Evolutionary conservation across 179 eudicot genomes (phyloP), one percentile per base, ranked within the genome.

Genomic region (Beta lomatogona): DNA sequence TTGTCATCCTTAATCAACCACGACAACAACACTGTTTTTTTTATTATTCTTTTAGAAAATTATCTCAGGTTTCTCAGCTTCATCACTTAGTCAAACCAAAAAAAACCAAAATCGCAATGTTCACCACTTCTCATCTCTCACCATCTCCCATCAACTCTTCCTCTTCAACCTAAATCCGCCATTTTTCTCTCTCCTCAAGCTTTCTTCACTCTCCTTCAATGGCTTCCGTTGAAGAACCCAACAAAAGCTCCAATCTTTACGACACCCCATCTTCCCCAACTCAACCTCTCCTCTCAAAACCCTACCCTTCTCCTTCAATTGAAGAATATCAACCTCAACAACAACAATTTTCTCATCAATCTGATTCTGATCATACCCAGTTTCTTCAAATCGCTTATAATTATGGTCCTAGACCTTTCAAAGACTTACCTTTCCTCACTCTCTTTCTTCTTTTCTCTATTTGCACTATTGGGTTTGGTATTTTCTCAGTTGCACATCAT

Each of bases 301-400:
- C 90, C 75, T 88, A 83, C 80, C 91, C 91, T 21, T 14, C 88
- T 13, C 81, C 87, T 48, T 79, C 86, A 55, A 78, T 83, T 46
- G 87, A 88, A 71, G 88, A 82, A 53, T 84, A 81, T 25, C 61
- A 83, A 3, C 67, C 80, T 68, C 67, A 64, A 50, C 45, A 64
- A 57, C 73, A 75, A 54, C 46, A 77, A 44, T 28, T 70, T 28
- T 77, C 80, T 44, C 88, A 81, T 3, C 79, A 83, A 55, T 88
- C 92, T 18, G 89, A 85, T n/a, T 44, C 90, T 28, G 91, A 89
- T 83, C 86, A 73, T 2, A 85, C 92, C 48, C 90, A 91, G 73
- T 91, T 83, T 87, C 89, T 86, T 68, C 96, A 93, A 83, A 95
- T 95, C 83, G 77, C 98, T 16, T 95, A 91, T 90, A 88, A 91